These are phyloP conservation scores for Oxyria digyna DNA, from an alignment of 148 eudicot species.

Conservation along the genomic window DNA sequence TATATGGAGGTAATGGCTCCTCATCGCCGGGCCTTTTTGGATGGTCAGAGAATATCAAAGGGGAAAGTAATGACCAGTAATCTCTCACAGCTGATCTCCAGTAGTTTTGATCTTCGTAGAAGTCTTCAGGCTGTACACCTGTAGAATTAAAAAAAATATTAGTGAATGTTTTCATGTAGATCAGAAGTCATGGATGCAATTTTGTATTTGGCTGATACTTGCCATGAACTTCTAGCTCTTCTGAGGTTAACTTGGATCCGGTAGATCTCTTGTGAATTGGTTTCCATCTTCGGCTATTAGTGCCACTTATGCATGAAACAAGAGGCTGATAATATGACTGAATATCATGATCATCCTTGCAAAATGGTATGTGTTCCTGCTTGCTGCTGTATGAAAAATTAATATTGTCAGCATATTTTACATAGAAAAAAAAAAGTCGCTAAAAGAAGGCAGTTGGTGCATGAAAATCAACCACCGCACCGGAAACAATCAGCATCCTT, in stretches of 20 bases:
- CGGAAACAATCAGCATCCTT: constrained; percentile 56
- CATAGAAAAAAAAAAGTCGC: neutral
- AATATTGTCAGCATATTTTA: neutral
- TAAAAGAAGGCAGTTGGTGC: neutral
- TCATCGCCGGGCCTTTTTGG: constrained; percentile 10
- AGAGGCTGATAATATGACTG: constrained; percentile 74
- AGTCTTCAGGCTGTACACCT: constrained; percentile 2
- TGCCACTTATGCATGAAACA: constrained; percentile 62
- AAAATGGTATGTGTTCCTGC: constrained; percentile 38
- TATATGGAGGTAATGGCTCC: constrained; percentile 10
- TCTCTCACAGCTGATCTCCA: constrained; percentile 14
- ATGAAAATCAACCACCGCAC: constrained; percentile 25
- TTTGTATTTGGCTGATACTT: constrained; percentile 9
- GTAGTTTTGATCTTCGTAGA: constrained; percentile 16
- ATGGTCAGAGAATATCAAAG: constrained; percentile 10
- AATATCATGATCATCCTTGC: constrained; percentile 53
- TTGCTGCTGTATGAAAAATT: constrained; percentile 24
- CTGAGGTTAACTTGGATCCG: constrained; percentile 32
- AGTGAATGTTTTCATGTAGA: neutral
- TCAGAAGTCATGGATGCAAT: neutral
- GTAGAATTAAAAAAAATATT: neutral
- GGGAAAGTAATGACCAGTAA: constrained; percentile 9
- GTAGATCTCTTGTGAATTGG: constrained; percentile 67
- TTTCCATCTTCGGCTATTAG: constrained; percentile 72
- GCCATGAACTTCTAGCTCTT: constrained; percentile 65